Base-by-base conservation (phyloP, 768 basidiomycete species). In the Macrolepiota albuminosa region DNA sequence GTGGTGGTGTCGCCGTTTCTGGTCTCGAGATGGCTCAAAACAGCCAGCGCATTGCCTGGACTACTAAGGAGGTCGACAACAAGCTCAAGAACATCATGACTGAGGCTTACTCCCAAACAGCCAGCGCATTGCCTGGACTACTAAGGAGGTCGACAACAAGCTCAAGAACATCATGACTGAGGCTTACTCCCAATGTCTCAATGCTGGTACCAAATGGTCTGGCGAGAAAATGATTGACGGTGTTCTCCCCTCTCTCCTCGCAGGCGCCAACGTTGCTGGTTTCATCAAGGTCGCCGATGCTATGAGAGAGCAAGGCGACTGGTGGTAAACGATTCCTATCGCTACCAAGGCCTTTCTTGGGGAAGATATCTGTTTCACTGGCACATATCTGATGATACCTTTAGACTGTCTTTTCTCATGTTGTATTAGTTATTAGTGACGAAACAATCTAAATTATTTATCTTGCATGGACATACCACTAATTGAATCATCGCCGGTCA, bases 1-100 rank as follows among this genome's bases (percentile, higher is more conserved):
- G 80, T 64, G 89, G 89, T 72, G 89, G 89, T 74, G 89, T 91
- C 57, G 87, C 87, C 43, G 87, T 88, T 26, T 88, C 86, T 9
- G 87, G 86, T 64, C 83, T 90, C 63, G 89, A 89, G 77, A 89
- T 89, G 87, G 84, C 86, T 2, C 88, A 89, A 75, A 89, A 91
- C 78, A 86, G 84, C 67, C 81, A 84, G 68, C 76, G 84, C 39
- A 79, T 85, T 49, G 76, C 79, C 47, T 89, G 88, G 88, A 73
- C 82, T 3, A 75, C 78, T 58, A 72, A 77, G 61, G 84, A 85
- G 65, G 87, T 91, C 54, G 89, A 91, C 71, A 70, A 67, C 21
- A 87, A 86, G 76, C 76, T 91, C 57, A 84, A 85, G 72, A 74
- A 75, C 57, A 89, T 89, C 75, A 91, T 91, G 89, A 70, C 78